Evolutionary conservation across 345 rosid genomes (phyloP), one percentile per base, ranked within the genome.

Genomic region (Arabis alpina): DNA sequence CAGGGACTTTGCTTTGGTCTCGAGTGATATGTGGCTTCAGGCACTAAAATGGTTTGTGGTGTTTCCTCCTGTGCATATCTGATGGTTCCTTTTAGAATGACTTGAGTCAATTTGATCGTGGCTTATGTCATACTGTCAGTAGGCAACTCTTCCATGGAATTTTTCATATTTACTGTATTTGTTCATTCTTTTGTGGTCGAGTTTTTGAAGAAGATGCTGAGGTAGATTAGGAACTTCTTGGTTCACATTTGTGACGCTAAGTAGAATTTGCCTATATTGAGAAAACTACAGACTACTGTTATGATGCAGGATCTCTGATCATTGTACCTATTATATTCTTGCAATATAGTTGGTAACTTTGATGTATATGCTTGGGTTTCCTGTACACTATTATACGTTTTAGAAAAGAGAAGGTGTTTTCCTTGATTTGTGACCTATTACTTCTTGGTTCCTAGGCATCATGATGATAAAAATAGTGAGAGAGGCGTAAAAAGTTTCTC

Each of bases 11-110:
- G 99, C 99, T 1, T 85, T 94, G 89, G 93, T 94, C 59, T 78
- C 90, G 2, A 97, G 92, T 32, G 92, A 94, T 64, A 94, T 88
- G 97, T 94, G 99, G 99, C 76, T 94, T 74, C 75, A 81, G 82
- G 97, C 98, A 25, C 89, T 94, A 13, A 94, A 88, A 82, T 88
- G 97, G 98, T 92, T 61, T 82, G 84, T 64, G 39, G 60, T 53
- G 16, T 61, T 53, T 61, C 10, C 8, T 32, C 54, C 5, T 55
- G 2, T 8, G 2, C 54, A 27, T 57, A 56, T 10, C 66, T 49
- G 44, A 40, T 65, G 13, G 27, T 25, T 49, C 51, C 42, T 67
- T 67, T 16, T 59, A 10, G 8, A 54, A 54, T 47, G 58, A 36
- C 24, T 5, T 15, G 41, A 12, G 12, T 55, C 51, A 27, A 16